phyloP scores from a whole-genome alignment of 2,329 filamentous ascomycete genomes.

The Apiospora malaysiana region DNA sequence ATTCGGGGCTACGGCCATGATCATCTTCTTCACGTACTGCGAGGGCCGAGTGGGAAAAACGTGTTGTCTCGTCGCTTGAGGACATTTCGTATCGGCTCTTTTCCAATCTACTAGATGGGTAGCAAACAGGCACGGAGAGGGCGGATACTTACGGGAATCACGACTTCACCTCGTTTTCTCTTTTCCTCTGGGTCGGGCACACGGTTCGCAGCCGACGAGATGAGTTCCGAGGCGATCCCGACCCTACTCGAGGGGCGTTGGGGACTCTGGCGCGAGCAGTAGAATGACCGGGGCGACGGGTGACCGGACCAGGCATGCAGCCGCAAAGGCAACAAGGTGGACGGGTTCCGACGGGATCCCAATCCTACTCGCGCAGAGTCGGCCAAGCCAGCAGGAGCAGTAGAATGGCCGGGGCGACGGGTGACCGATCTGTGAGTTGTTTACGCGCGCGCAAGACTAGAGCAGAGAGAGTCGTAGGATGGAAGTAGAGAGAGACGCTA shows the following conservation, averaged over 20 bases:
- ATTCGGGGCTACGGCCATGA: neutral
- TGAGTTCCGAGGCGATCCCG: slow-evolving; percentile 20
- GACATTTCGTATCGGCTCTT: neutral
- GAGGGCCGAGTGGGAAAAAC: neutral
- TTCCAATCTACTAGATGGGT: neutral
- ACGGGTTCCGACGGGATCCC: slow-evolving; percentile 20
- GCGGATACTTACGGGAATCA: neutral
- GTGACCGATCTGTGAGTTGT: neutral
- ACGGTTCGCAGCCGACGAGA: slow-evolving; percentile 7
- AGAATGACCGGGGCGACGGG: slow-evolving; percentile 20
- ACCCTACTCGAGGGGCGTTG: slow-evolving; percentile 21
- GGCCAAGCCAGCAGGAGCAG: slow-evolving; percentile 15
- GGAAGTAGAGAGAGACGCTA: neutral
- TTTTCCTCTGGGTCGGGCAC: neutral
- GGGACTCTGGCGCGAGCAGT: slow-evolving; percentile 20
- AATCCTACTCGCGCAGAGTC: slow-evolving; percentile 19
- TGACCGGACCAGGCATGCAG: slow-evolving; percentile 3
- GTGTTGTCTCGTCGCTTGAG: neutral
- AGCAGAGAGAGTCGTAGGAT: neutral
- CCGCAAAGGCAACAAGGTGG: slow-evolving; percentile 8
- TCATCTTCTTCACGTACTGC: neutral
- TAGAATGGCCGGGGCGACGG: slow-evolving; percentile 20
- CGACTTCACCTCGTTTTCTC: no score
- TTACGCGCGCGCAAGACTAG: neutral
- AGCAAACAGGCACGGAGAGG: neutral